Base-by-base conservation (phyloP, 2,329 filamentous ascomycete species). In the Mollisiaceae sp. region DNA sequence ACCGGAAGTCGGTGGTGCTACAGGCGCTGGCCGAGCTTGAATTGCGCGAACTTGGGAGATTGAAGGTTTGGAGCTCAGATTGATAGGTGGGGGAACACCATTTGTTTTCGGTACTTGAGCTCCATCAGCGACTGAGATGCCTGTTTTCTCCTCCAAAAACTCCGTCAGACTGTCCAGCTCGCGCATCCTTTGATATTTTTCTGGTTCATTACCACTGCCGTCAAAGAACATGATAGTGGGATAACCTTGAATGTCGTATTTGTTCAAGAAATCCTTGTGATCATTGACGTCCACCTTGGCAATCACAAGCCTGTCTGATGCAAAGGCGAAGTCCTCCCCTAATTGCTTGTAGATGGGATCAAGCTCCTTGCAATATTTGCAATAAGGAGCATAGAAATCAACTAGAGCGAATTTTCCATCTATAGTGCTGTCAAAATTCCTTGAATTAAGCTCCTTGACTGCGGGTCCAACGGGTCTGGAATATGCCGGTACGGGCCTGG, bases 321-420 rank as follows among this genome's bases (percentile, higher is more conserved):
- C 85, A 66, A 72, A 73, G 69, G 85, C 84, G 81, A 93, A 98
- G 79, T 92, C 89, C 67, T 84, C 83, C 66, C 94, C 94, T 69
- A 98, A 82, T 59, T 87, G 86, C 80, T 98, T 94, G 91, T 92
- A 98, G 72, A 83, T 86, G 27, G 95, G 95, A 58, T 93, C 93
- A 67, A 99, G 88, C 75, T 77, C 90, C 84, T 97, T 97, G 91
- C 95, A 99, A 86, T 98, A 94, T 95, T 77, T 61, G 77, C 95
- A 99, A 92, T 93, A 97, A 8, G 94, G 94, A n/a, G 94, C 93
- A 77, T 96, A 98, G 86, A 98, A 98, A 79, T 98, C 93, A 74
- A 98, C 93, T 22, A 99, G 88, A 0, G 94, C 93, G 45, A 94
- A 93, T 82, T 95, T 97, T 78, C 93, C 93, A 57, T 92, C 94